Conservation (phyloP, 1,284 basidiomycete genomes). For the Bondarzewia mesenterica region DNA sequence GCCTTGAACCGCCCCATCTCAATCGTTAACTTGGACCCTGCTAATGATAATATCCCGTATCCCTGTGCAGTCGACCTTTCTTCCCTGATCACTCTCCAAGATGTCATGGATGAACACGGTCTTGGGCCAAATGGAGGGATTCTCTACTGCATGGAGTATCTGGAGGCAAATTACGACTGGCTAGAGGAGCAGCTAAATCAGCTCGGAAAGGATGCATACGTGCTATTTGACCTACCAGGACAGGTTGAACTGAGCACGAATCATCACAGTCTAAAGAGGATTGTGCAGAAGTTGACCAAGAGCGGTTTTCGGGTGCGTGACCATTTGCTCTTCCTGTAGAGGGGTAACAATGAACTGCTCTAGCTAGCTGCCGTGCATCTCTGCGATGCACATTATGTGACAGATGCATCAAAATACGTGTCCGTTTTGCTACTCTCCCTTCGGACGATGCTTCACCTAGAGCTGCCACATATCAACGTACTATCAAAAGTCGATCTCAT, state of each 20-base stretch:
- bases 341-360: conserved; percentile 18
- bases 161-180: conserved; percentile 96
- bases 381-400: conserved; percentile 95
- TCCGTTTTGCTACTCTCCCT: conserved; percentile 88
- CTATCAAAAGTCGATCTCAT: conserved; percentile 94
- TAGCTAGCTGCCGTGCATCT: conserved; percentile 93
- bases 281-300: conserved; percentile 69
- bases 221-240: conserved; percentile 94
- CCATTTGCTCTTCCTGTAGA: conserved; percentile 9
- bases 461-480: conserved; percentile 96
- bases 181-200: conserved; percentile 68
- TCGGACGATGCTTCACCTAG: conserved; percentile 96
- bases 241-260: conserved; percentile 98
- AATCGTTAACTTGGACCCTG: conserved; percentile 94
- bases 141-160: conserved; percentile 96
- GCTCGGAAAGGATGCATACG: conserved; percentile 69
- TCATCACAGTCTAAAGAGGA: conserved; percentile 80
- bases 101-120: conserved; percentile 81
- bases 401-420: conserved; percentile 92
- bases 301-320: conserved; percentile 76
- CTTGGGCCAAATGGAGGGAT: conserved; percentile 97
- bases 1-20: conserved; percentile 82
- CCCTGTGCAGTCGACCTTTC: conserved; percentile 85
- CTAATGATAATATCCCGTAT: conserved; percentile 86
- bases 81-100: conserved; percentile 80